Evolutionary conservation across 345 rosid species (phyloP), one percentile per base, ranked within the genome.

Genomic region (Pistacia vera): DNA sequence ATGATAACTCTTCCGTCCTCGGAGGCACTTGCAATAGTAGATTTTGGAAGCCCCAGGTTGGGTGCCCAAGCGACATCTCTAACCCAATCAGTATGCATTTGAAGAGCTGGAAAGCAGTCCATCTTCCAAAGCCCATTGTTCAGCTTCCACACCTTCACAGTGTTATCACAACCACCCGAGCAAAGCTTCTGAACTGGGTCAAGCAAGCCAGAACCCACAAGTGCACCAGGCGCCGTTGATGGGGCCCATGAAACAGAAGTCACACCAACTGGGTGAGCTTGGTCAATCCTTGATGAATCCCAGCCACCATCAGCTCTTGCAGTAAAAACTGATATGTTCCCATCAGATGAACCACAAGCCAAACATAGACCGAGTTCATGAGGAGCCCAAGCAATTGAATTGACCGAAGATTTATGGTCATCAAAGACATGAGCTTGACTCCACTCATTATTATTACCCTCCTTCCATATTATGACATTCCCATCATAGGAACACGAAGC

Each of bases 11-110:
- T 77, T 35, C 79, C 79, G 44, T 76, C 79, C 52, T 76, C 66
- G 1, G 79, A 68, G 8, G 73, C 67, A 68, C 79, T 77, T 8
- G 80, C 80, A 44, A 77, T 70, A 17, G 75, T 77, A 62, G 75
- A 77, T 54, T 77, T 77, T 22, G 80, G 80, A 69, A 70, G 80
- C 38, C 80, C 80, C 70, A 77, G 64, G 70, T 77, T 77, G 46
- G 80, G 80, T 11, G 80, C 80, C 80, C 80, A 77, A 71, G 80
- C 75, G 5, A 77, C 80, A 44, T 70, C 80, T 61, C 80, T 77
- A 14, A 77, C 80, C 80, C 80, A 77, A 70, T 77, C 80, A 7
- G 46, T 22, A 48, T 77, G 80, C 80, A 77, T 77, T 41, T 77
- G 80, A 20, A 77, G 80, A 55, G 80, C 80, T 14, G 80, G 80